Evolutionary conservation across 2,329 filamentous ascomycete genomes (phyloP).

Genomic region (Xylariaceae sp.): DNA sequence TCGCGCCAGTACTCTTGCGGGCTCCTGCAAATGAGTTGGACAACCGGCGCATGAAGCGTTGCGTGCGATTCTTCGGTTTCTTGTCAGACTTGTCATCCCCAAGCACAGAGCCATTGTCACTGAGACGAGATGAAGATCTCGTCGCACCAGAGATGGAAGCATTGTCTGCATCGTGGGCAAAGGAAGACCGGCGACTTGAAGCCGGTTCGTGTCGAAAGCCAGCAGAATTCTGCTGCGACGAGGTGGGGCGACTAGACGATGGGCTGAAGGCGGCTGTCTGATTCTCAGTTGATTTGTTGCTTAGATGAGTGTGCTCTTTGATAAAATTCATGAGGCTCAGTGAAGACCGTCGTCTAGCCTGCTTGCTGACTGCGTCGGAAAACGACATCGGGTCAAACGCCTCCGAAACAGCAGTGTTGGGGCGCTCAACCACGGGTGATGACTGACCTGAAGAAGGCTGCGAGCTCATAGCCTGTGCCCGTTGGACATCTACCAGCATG

Average conservation of each 20-base stretch:
- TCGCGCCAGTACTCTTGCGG: slow-evolving; percentile 41
- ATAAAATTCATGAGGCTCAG: slow-evolving; percentile 57
- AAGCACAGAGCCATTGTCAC: slow-evolving; percentile 41
- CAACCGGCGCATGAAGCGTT: slow-evolving; percentile 54
- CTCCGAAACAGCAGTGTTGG: slow-evolving; percentile 45
- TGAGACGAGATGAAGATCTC: slow-evolving; percentile 38
- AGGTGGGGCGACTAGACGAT: slow-evolving; percentile 45
- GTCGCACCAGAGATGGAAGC: slow-evolving; percentile 24
- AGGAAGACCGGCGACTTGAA: slow-evolving; percentile 53
- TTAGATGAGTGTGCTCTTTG: slow-evolving; percentile 48
- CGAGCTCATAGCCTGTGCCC: slow-evolving; percentile 30
- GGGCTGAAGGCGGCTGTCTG: slow-evolving; percentile 32
- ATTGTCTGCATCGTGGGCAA: slow-evolving; percentile 40
- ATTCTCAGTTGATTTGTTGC: slow-evolving; percentile 44
- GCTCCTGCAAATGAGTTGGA: slow-evolving; percentile 47
- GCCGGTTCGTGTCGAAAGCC: slow-evolving; percentile 59
- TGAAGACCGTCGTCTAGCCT: slow-evolving; percentile 48
- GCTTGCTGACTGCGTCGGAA: slow-evolving; percentile 33
- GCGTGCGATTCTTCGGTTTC: slow-evolving; percentile 45
- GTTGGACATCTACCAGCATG: slow-evolving; percentile 52
- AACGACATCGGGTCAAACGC: slow-evolving; percentile 37
- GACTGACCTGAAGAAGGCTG: slow-evolving; percentile 27
- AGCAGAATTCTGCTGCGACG: slow-evolving; percentile 38
- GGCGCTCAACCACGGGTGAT: slow-evolving; percentile 23
- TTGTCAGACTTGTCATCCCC: slow-evolving; percentile 45